Percentiles rank a stretch among this genome's conserved stretches.
Conservation (phyloP, 345 rosid genomes). For the Hypericum perforatum region DNA sequence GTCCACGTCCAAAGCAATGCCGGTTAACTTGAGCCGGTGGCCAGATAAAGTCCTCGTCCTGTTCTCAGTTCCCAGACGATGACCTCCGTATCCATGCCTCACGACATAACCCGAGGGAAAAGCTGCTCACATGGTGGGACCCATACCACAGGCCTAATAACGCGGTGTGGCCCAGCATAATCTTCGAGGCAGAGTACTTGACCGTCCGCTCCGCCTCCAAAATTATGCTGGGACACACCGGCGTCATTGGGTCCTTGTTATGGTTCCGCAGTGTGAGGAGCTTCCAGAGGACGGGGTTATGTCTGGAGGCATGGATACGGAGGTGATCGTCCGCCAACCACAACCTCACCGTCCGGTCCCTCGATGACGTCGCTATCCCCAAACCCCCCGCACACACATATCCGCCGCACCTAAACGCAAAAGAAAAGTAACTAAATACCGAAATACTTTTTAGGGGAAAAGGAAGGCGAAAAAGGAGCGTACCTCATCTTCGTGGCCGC, state of each 20-base stretch:
- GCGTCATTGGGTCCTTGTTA: too few relatives aligned
- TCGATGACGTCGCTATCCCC: conserved; percentile 74
- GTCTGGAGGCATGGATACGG: too few relatives aligned
- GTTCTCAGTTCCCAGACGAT: conserved; percentile 71
- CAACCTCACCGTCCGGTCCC: conserved; percentile 78
- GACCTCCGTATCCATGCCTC: conserved; percentile 85
- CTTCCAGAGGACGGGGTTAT: too few relatives aligned
- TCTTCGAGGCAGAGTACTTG: conserved; percentile 39
- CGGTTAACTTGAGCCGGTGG: conserved; percentile 76
- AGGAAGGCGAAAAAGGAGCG: conserved; percentile 14
- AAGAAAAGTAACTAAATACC: background rate
- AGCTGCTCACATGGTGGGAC: conserved; percentile 50
- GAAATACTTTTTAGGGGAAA: background rate
- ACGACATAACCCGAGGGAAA: conserved; percentile 76
- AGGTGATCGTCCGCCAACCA: conserved; percentile 71
- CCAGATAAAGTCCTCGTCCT: conserved; percentile 69
- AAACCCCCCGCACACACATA: conserved; percentile 65
- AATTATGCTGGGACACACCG: too few relatives aligned
- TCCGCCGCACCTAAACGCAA: conserved; percentile 91
- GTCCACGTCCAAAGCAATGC: conserved; percentile 50
- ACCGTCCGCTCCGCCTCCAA: conserved; percentile 55
- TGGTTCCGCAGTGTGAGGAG: too few relatives aligned
- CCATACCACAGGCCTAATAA: conserved; percentile 93
- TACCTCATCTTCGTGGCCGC: conserved; percentile 92
- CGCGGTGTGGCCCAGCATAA: conserved; percentile 84